Conservation (phyloP, 352 stramenopile genomes). For the Pythium dissotocum region DNA sequence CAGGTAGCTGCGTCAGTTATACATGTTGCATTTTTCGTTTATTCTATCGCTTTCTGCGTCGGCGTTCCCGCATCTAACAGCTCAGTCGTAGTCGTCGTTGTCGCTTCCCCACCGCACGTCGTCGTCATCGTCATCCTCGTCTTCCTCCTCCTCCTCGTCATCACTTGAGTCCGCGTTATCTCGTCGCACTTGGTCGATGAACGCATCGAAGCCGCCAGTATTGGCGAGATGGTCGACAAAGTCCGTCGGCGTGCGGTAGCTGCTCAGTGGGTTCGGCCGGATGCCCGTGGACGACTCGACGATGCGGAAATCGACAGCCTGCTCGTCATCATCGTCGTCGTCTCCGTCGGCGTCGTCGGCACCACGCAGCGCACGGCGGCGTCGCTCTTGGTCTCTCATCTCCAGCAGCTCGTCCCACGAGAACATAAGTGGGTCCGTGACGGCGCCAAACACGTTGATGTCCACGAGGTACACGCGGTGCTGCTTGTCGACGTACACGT, state of each 20-base stretch:
- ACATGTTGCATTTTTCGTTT: constrained; percentile 10
- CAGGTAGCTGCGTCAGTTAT: constrained; percentile 8
- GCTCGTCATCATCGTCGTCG: constrained; percentile 26
- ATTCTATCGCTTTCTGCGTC: constrained; percentile 4
- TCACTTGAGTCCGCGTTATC: constrained; percentile 51
- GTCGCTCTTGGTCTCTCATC: constrained; percentile 27
- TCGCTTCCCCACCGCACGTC: constrained; percentile 35
- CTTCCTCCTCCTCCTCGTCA: constrained; percentile 27
- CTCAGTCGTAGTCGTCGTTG: constrained; percentile 35
- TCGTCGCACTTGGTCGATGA: constrained; percentile 80
- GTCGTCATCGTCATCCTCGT: constrained; percentile 29
- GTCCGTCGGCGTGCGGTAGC: constrained; percentile 84
- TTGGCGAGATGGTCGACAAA: constrained; percentile 78
- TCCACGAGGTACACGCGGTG: constrained; percentile 92
- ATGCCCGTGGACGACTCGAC: constrained; percentile 69
- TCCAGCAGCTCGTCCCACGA: constrained; percentile 86
- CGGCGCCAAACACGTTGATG: constrained; percentile 92
- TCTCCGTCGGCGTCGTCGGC: constrained; percentile 9
- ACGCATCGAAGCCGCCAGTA: constrained; percentile 74
- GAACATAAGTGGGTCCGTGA: constrained; percentile 95
- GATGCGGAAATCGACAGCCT: constrained; percentile 77
- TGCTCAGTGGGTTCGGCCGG: constrained; percentile 62
- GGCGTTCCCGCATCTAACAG: neutral
- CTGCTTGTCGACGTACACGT: constrained; percentile 95
- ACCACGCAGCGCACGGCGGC: constrained; percentile 14